Conservation (phyloP, 192 early-diverging fungal genomes). For the Mortierella claussenii region DNA sequence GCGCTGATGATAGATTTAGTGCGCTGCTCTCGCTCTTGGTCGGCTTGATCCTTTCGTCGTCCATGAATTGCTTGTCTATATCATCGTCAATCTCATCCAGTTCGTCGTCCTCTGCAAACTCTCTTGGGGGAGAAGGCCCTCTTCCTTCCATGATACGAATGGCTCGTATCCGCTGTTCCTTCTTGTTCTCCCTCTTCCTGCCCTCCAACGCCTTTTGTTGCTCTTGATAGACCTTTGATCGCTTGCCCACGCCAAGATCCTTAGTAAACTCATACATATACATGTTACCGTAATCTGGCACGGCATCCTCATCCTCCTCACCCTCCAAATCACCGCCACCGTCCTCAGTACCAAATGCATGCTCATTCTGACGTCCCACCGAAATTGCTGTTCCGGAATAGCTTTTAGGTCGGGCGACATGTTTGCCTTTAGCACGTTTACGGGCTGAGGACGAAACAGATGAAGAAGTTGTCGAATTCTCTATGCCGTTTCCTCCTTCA, state of each 20-base stretch:
- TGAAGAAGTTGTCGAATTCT: too few species aligned
- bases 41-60: slow-evolving; percentile 1
- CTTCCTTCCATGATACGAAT: slow-evolving; percentile 17
- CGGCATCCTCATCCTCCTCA: slow-evolving; percentile 6
- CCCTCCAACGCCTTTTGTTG: slow-evolving; percentile 24
- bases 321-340: slow-evolving; percentile 16
- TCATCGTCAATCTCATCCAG: neutral
- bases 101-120: neutral
- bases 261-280: slow-evolving; percentile 47
- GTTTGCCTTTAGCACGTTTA: slow-evolving; percentile 29
- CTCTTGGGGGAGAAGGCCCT: slow-evolving; percentile 7
- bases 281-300: slow-evolving; percentile 45
- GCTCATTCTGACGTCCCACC: neutral
- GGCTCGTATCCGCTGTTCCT: slow-evolving; percentile 11
- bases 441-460: slow-evolving; percentile 1
- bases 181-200: slow-evolving; percentile 14
- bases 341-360: neutral
- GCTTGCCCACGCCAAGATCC: slow-evolving; percentile 35
- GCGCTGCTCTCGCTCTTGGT: slow-evolving; percentile 12
- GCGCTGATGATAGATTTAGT: neutral
- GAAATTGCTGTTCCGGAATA: neutral
- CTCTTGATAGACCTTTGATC: slow-evolving; percentile 26
- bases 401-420: neutral
- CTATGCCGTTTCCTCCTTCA: neutral
- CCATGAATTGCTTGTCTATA: slow-evolving; percentile 1